Base-by-base conservation (phyloP, 2,329 filamentous ascomycete genomes). In the Botrytis byssoidea region DNA sequence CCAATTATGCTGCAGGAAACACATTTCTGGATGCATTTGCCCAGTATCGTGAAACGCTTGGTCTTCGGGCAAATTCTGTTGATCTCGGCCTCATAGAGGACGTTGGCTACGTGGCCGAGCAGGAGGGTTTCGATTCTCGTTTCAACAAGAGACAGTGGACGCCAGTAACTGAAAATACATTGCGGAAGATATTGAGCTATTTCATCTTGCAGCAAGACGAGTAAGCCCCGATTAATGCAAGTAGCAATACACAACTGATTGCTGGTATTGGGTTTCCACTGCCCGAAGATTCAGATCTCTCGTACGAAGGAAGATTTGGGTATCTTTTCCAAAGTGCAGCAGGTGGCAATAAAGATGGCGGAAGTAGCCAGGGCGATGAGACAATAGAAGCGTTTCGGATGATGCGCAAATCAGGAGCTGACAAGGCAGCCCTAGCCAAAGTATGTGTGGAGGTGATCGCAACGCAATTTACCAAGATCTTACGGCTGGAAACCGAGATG, bases 1-100 rank as follows among this genome's bases (percentile, higher is more conserved):
- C 86, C 8, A 86, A 86, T 4, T 90, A 90, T 77, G 82, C 84
- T 3, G 84, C 85, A 0, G 86, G 83, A 44, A 87, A 88, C 77
- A 82, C 82, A 57, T 87, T 85, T 80, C 79, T 86, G 3, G 83
- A 86, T 44, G 51, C 64, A 14, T 73, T 73, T 32, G 55, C 71
- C 55, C 16, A 35, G 14, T 73, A 73, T 35, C 64, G 65, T 35
- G 37, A 69, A 25, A 3, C 7, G 2, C 65, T 61, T 2, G 71
- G 71, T 25, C 71, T 59, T 14, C 71, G n/a, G 5, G 64, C 71
- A 18, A 35, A 25, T 35, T 60, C 71, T 10, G 64, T 73, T 29
- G 55, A 68, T 51, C 65, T 73, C 25, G 65, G 69, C 64, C 22
- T 61, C 9, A 72, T 71, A 40, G 81, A 81, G 6, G 84, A 82